phyloP scores from a whole-genome alignment of 805 yeast genomes.

The Candida endomychidarum region DNA sequence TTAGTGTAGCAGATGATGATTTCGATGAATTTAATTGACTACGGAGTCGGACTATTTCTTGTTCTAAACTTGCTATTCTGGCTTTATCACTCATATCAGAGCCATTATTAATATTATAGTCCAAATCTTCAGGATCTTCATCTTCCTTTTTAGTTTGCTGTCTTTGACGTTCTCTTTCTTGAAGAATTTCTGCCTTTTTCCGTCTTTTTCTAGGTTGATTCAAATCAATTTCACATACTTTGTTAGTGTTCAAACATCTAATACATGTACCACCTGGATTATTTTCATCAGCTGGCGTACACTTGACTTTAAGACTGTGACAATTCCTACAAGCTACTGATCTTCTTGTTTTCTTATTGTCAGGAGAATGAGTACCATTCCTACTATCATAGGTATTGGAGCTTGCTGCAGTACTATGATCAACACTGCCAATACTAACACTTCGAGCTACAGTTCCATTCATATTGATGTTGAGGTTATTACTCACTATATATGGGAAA shows the following conservation, averaged over 20 bases:
- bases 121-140: not conserved
- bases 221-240: slow-evolving; percentile 66
- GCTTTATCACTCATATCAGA: slow-evolving; percentile 1
- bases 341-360: slow-evolving; percentile 27
- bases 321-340: slow-evolving; percentile 72
- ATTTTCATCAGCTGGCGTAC: slow-evolving; percentile 65
- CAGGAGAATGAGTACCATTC: slow-evolving; percentile 1
- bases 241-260: slow-evolving; percentile 65
- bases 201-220: slow-evolving; percentile 55
- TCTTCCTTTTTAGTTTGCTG: not conserved
- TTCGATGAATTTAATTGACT: not conserved
- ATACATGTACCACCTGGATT: slow-evolving; percentile 67
- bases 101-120: not conserved
- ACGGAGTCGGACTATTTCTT: not conserved
- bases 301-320: slow-evolving; percentile 79
- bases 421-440: no score
- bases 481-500: no score
- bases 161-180: slow-evolving; percentile 10
- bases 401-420: no score
- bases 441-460: no score
- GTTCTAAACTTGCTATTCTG: not conserved
- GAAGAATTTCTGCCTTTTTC: slow-evolving; percentile 29
- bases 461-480: no score
- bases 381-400: no score
- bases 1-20: not conserved